A percentile compares a stretch with the other conserved stretches of the same genome.
These are phyloP conservation scores for Podospora sp. DNA, from an alignment of 495 filamentous ascomycete genomes.

Conservation along the genomic window DNA sequence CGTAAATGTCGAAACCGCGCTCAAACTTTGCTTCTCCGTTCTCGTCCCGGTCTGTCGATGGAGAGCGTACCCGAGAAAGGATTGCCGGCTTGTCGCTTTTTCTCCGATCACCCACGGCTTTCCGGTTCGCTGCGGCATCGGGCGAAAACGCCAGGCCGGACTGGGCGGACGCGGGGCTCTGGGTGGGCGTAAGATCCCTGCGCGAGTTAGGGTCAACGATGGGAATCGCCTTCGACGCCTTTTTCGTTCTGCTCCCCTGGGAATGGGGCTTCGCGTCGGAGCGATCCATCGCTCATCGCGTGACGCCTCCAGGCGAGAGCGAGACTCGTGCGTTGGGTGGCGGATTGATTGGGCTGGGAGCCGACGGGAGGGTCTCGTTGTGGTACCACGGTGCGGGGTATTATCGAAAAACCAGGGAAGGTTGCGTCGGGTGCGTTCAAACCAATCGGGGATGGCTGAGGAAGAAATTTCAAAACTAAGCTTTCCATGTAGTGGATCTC, in stretches of 20 bases:
- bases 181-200: not conserved
- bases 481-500: too few relatives aligned
- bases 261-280: too few relatives aligned
- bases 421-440: too few relatives aligned
- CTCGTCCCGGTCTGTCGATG: not conserved
- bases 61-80: not conserved
- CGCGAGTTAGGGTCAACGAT: not conserved
- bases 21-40: slow-evolving; percentile 5
- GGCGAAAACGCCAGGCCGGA: not conserved
- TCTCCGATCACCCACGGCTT: not conserved
- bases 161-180: not conserved
- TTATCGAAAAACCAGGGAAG: too few relatives aligned
- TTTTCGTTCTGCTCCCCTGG: not conserved
- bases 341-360: too few relatives aligned
- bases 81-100: not conserved
- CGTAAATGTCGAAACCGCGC: slow-evolving; percentile 38
- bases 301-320: too few relatives aligned
- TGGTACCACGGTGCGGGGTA: too few relatives aligned
- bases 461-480: too few relatives aligned
- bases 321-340: too few relatives aligned
- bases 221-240: not conserved
- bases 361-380: too few relatives aligned
- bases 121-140: not conserved
- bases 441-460: too few relatives aligned
- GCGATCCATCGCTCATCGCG: too few relatives aligned